These are phyloP conservation scores for Cyberlindnera meyerae DNA, from an alignment of 805 yeast species.

Conservation along the genomic window DNA sequence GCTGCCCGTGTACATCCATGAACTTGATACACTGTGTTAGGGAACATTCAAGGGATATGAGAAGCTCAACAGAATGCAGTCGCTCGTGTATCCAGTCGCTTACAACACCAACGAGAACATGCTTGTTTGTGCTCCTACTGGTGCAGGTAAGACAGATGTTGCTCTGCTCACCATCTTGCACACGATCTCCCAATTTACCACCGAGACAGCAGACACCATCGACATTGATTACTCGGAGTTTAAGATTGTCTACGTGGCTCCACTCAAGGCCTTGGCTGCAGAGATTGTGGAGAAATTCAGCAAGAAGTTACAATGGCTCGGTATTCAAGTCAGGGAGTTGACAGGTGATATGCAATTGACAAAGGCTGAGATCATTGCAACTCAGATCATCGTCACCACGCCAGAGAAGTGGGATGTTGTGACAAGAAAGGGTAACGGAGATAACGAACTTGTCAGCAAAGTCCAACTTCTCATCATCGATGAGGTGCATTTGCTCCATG, in stretches of 20 bases:
- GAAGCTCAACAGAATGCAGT: conserved; percentile 81
- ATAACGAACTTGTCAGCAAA: conserved; percentile 75
- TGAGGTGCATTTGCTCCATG: conserved; percentile 94
- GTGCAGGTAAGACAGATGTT: conserved; percentile 96
- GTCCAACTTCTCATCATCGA: conserved; percentile 86
- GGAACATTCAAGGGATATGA: conserved; percentile 80
- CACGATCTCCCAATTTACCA: conserved; percentile 66
- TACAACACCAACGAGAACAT: conserved; percentile 90
- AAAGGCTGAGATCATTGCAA: conserved; percentile 67
- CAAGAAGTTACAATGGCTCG: conserved; percentile 74
- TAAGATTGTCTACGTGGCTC: conserved; percentile 90
- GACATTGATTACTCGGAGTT: conserved; percentile 79
- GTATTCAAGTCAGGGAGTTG: conserved; percentile 78
- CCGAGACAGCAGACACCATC: conserved; percentile 45
- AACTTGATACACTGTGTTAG: conserved; percentile 72
- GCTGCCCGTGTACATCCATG: conserved; percentile 50
- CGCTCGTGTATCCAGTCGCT: conserved; percentile 86
- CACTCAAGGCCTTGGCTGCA: conserved; percentile 90
- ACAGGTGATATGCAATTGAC: conserved; percentile 96
- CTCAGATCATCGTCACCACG: conserved; percentile 88
- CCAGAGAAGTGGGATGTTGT: conserved; percentile 99
- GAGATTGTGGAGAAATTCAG: conserved; percentile 91
- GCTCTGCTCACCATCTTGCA: conserved; percentile 79
- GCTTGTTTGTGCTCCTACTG: conserved; percentile 96
- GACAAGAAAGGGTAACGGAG: conserved; percentile 89